Evolutionary conservation across 2,329 filamentous ascomycete species (phyloP), one percentile per base, ranked within the genome.

Genomic region (Fusarium sp.): DNA sequence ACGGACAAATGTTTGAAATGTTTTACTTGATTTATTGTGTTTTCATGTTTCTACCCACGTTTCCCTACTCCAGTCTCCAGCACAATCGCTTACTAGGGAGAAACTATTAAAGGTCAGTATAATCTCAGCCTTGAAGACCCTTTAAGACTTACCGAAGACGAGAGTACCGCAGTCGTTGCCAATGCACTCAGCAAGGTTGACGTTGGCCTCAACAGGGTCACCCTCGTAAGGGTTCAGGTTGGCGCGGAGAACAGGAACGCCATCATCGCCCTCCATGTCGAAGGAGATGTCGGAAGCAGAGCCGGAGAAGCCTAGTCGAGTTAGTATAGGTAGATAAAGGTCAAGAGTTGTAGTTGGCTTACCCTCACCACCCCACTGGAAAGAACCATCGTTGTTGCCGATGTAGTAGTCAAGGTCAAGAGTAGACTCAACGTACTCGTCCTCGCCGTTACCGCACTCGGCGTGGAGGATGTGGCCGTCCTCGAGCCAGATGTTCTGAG

Each of bases 141-240:
- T 20, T 16, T 7, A 9, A 10, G n/a, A 57, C 71, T 11, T 14
- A 76, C 73, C 53, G 14, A 43, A 75, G 38, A 73, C 52, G 2
- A 75, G 47, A 29, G 22, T 32, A n/a, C 88, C 88, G 70, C 86
- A 75, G 22, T 84, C 71, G 78, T 90, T 90, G 63, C 78, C 77
- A 57, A 90, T 81, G 63, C 85, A 80, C 82, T 89, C 86, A 5
- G 83, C 76, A 8, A 90, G 82, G 80, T 90, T 89, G 69, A 90
- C 68, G 71, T 90, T 82, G 40, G 81, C 77, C 9, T 77, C 62
- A 3, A 79, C 62, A 2, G 61, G 56, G 20, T 87, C 79, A 42
- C 86, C 86, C 0, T 85, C 79, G 2, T 76, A 51, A 32, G 83
- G 81, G 42, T 63, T 73, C 32, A 90, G 81, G 0, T 49, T 63